Conservation (phyloP, 31 red algal species). For the Porphyra umbilicalis region DNA sequence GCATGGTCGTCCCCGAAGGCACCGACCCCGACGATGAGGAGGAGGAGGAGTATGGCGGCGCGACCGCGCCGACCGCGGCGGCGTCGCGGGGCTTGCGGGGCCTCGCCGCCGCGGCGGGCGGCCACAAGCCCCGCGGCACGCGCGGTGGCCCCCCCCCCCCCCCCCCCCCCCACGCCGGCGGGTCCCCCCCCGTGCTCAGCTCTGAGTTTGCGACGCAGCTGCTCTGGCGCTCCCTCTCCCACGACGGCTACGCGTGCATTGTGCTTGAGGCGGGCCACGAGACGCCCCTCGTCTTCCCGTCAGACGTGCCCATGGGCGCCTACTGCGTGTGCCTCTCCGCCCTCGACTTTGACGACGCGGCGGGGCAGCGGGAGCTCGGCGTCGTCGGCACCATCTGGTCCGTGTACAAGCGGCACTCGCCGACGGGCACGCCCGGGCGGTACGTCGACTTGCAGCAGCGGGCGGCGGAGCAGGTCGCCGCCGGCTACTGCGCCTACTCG, state of each 20-base stretch:
- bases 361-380: slow-evolving; percentile 9
- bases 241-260: slow-evolving; percentile 79
- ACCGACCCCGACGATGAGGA: neutral
- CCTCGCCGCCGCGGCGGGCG: neutral
- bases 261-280: slow-evolving; percentile 32
- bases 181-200: neutral
- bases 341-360: slow-evolving; percentile 40
- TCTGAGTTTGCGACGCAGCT: neutral
- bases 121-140: neutral
- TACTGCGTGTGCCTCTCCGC: slow-evolving; percentile 59
- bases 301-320: slow-evolving; percentile 42
- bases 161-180: neutral
- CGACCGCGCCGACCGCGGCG: neutral
- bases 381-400: slow-evolving; percentile 64
- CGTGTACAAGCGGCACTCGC: slow-evolving; percentile 45
- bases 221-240: neutral
- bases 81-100: neutral
- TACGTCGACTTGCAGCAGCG: slow-evolving; percentile 51
- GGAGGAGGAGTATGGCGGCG: neutral
- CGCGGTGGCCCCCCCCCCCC: neutral
- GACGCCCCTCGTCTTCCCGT: slow-evolving; percentile 35
- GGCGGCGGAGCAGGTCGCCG: slow-evolving; percentile 49
- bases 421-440: slow-evolving; percentile 38
- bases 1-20: neutral
- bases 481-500: slow-evolving; percentile 57